Evolutionary conservation across 2,329 filamentous ascomycete species (phyloP).

Genomic region (Clonostachys rhizophaga): DNA sequence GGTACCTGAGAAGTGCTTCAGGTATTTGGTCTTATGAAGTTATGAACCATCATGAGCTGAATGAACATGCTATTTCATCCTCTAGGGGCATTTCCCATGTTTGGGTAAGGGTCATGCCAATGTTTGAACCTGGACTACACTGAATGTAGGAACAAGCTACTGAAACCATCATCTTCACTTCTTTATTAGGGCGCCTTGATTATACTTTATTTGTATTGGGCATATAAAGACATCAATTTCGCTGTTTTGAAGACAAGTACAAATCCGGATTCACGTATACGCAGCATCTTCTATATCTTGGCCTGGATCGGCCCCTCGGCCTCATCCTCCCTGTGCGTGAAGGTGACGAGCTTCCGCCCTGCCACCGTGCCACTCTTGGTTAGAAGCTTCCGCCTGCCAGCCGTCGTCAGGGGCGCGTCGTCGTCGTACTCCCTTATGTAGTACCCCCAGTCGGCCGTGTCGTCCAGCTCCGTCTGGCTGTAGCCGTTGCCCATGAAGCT

Average conservation of each 20-base stretch:
- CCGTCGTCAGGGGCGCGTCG: constrained; percentile 8
- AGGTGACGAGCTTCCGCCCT: constrained; percentile 4
- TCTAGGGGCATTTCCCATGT: too few species aligned
- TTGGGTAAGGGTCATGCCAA: too few species aligned
- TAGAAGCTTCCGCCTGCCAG: constrained; percentile 9
- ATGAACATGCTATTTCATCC: too few species aligned
- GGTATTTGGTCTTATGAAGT: too few species aligned
- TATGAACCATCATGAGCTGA: too few species aligned
- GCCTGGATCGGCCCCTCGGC: neutral
- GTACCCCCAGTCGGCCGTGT: constrained; percentile 18
- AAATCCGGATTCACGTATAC: neutral
- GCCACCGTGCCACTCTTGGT: constrained; percentile 15
- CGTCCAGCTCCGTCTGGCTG: constrained; percentile 27
- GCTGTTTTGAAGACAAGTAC: neutral
- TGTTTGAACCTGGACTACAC: too few species aligned
- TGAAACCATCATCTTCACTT: too few species aligned
- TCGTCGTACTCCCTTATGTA: constrained; percentile 11
- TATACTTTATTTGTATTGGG: too few species aligned
- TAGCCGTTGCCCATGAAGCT: constrained; percentile 44
- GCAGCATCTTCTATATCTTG: neutral
- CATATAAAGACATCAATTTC: neutral
- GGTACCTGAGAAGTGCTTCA: too few species aligned
- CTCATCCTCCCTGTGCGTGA: constrained; percentile 5
- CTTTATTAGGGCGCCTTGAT: too few species aligned
- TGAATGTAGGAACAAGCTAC: too few species aligned